Percentiles rank a stretch among this genome's conserved stretches.
Evolutionary conservation across 352 stramenopile species (phyloP).

Genomic region (Plasmopara muralis): DNA sequence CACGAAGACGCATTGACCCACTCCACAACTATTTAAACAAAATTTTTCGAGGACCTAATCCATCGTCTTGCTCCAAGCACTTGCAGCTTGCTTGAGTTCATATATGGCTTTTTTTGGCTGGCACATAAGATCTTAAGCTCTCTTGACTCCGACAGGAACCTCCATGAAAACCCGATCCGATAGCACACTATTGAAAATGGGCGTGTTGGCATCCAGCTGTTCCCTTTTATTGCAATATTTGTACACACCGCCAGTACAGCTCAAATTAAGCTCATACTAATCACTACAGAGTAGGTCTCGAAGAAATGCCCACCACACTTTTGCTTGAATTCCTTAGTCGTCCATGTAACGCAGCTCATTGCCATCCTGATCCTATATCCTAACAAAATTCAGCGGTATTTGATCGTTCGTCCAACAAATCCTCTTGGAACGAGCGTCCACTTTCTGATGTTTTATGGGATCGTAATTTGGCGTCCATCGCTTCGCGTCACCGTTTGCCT

Average conservation of each 20-base stretch:
- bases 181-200: constrained; percentile 1
- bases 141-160: background rate
- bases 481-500: background rate
- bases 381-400: background rate
- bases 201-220: background rate
- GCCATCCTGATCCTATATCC: background rate
- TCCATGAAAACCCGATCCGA: background rate
- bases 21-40: background rate
- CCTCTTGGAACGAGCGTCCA: background rate
- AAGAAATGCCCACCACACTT: background rate
- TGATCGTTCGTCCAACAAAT: background rate
- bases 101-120: background rate
- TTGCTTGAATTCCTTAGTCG: background rate
- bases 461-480: background rate
- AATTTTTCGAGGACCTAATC: background rate
- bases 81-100: constrained; percentile 1
- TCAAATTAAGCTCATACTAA: background rate
- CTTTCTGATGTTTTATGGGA: background rate
- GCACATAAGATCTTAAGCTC: background rate
- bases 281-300: background rate
- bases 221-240: background rate
- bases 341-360: background rate
- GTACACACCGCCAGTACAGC: background rate
- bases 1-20: background rate
- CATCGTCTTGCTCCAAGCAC: background rate